phyloP scores from a whole-genome alignment of 2,329 filamentous ascomycete genomes.

The Plenodomus lindquistii region DNA sequence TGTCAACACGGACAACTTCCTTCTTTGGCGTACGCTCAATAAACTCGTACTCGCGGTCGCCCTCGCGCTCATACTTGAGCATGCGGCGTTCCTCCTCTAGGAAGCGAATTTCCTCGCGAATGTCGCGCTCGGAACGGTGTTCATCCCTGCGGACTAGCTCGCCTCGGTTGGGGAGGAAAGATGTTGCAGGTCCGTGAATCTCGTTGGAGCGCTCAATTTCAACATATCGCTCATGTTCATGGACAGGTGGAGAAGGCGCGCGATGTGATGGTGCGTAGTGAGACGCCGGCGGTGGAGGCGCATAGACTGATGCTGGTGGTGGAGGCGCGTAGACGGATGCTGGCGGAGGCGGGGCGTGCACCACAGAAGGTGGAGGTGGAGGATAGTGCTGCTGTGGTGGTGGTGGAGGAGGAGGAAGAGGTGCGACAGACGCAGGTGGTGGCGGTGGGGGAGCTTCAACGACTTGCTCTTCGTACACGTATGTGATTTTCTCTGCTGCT shows the following conservation, averaged over 20 bases:
- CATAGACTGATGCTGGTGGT: constrained; percentile 20
- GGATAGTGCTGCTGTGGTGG: constrained; percentile 12
- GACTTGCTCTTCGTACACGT: constrained; percentile 39
- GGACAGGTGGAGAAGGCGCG: constrained; percentile 35
- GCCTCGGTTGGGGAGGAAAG: constrained; percentile 53
- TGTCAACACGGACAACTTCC: constrained; percentile 72
- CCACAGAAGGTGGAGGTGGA: constrained; percentile 14
- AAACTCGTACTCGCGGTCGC: constrained; percentile 63
- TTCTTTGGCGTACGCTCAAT: constrained; percentile 57
- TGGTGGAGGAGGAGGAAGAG: constrained; percentile 14
- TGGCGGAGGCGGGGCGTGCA: constrained; percentile 27
- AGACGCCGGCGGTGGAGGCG: constrained; percentile 27
- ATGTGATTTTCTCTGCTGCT: constrained; percentile 39
- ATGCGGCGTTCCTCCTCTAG: constrained; percentile 69
- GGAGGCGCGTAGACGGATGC: constrained; percentile 23
- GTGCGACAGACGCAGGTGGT: constrained; percentile 20
- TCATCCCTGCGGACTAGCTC: constrained; percentile 24
- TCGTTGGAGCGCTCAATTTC: constrained; percentile 53
- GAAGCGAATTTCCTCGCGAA: constrained; percentile 71
- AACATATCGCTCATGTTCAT: constrained; percentile 41
- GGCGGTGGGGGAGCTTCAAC: constrained; percentile 14
- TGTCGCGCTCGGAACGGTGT: constrained; percentile 60
- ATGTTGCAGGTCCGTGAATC: constrained; percentile 51
- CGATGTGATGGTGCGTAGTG: constrained; percentile 42
- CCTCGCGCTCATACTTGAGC: constrained; percentile 61